Conservation (phyloP, 345 rosid species). For the Anastatica hierochuntica region DNA sequence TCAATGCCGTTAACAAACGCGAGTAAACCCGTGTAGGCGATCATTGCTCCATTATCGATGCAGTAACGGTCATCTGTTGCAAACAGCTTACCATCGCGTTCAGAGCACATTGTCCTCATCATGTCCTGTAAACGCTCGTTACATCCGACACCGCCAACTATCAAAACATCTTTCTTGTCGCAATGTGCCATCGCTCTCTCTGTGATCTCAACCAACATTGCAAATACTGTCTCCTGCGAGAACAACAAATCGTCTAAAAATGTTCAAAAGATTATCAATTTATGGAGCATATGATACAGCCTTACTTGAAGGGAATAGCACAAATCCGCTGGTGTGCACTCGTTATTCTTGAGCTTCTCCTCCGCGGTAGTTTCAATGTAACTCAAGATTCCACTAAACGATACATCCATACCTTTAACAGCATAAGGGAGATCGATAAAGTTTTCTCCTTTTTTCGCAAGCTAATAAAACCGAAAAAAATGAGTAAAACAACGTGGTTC, state of each 20-base stretch:
- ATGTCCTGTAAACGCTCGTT: conserved; percentile 88
- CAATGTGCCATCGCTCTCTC: conserved; percentile 98
- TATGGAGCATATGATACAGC: neutral
- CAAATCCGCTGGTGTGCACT: conserved; percentile 87
- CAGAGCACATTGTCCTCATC: conserved; percentile 94
- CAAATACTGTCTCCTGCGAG: conserved; percentile 70
- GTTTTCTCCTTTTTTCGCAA: conserved; percentile 87
- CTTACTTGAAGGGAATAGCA: conserved; percentile 91
- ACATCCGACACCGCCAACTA: conserved; percentile 96
- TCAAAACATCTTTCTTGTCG: conserved; percentile 80
- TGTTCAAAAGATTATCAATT: neutral
- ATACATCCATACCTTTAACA: conserved; percentile 98
- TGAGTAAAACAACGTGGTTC: neutral
- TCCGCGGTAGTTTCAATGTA: conserved; percentile 71
- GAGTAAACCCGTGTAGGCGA: conserved; percentile 87
- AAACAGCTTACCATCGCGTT: conserved; percentile 69
- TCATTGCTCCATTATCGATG: conserved; percentile 95
- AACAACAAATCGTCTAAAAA: neutral
- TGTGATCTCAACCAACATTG: conserved; percentile 95
- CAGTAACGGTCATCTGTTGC: conserved; percentile 94
- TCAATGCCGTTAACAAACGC: conserved; percentile 39
- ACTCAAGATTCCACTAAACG: conserved; percentile 91
- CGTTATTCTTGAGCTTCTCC: conserved; percentile 74
- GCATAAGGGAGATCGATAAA: conserved; percentile 88
- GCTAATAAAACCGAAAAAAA: conserved; percentile 33